Evolutionary conservation across 1,284 basidiomycete genomes (phyloP), one percentile per base, ranked within the genome.

Genomic region (Marasmius sp.): DNA sequence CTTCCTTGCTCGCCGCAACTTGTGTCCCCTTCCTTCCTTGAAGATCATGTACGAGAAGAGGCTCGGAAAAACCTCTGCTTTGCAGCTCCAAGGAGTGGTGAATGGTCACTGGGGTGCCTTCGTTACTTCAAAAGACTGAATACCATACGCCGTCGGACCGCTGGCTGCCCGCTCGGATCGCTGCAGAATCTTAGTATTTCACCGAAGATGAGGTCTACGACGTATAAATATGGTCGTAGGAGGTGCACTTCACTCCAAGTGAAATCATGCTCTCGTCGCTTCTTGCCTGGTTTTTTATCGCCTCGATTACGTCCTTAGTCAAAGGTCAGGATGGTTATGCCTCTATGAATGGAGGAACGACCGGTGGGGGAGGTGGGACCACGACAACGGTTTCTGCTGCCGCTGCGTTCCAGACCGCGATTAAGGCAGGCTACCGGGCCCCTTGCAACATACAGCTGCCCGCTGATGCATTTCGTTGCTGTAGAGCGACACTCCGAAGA

Each of bases 281-380:
- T 18, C 12, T 38, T 12, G 12, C 20, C 36, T 38, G n/a, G 52
- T 36, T 50, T 16, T 37, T 22, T 11, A 16, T 33, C 11, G 18
- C 55, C 9, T 50, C 27, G 27, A 27, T 50, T 37, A 16, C 39
- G 10, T 27, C 34, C 34, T 39, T 22, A 16, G 65, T 60, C n/a
- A 49, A n/a, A 16, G 67, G 60, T 3, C 68, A 68, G 52, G 67
- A 68, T 57, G 69, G 69, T 5, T 70, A 68, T 38, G 69, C 69
- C 3, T 60, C 67, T 11, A 33, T 47, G 37, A 70, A 70, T 58
- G 69, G 69, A 4, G 69, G 67, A 2, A 68, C 67, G 14, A 68
- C 64, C 33, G 68, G 68, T 33, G 68, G 67, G 47, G 60, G 62
- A 18, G 69, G 69, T 20, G 69, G 69, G 14, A 66, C 65, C 6